Evolutionary conservation across 192 early-diverging fungal species (phyloP).

Genomic region (Entophlyctis luteolus): DNA sequence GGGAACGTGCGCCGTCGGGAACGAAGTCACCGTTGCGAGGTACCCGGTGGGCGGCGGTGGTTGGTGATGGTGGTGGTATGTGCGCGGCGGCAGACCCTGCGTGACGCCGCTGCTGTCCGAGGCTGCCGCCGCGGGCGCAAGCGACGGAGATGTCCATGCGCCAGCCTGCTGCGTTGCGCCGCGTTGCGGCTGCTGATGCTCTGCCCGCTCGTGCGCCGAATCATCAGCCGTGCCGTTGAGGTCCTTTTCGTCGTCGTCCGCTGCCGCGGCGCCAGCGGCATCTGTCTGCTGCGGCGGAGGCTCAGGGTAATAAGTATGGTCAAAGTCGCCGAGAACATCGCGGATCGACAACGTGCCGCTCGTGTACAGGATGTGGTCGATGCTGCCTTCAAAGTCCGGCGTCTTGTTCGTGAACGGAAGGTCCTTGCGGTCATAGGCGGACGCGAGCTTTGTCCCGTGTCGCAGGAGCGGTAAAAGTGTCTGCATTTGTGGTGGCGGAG

Average conservation of each 20-base stretch:
- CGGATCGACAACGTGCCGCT: slow-evolving; percentile 34
- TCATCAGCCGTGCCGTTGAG: not conserved
- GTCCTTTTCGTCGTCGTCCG: not conserved
- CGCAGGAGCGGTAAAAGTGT: slow-evolving; percentile 15
- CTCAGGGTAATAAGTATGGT: slow-evolving; percentile 15
- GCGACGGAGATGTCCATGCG: not conserved
- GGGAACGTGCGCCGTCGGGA: slow-evolving; percentile 19
- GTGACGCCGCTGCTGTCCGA: not conserved
- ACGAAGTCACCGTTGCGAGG: slow-evolving; percentile 10
- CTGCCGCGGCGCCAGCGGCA: not conserved
- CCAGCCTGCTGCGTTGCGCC: not conserved
- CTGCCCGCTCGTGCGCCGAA: too few relatives aligned
- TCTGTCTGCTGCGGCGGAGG: not conserved
- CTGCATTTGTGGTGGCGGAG: slow-evolving; percentile 1
- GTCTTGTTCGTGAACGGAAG: slow-evolving; percentile 47
- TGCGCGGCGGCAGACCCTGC: not conserved
- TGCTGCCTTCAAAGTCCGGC: slow-evolving; percentile 39
- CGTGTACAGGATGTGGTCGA: slow-evolving; percentile 52
- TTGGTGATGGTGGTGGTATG: slow-evolving; percentile 24
- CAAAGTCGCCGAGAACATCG: slow-evolving; percentile 39
- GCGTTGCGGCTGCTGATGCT: not conserved
- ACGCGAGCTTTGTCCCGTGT: slow-evolving; percentile 29
- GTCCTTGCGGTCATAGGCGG: slow-evolving; percentile 34
- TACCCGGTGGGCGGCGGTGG: slow-evolving; percentile 17
- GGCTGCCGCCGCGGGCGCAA: not conserved